These are phyloP conservation scores for Lipomyces starkeyi DNA, from an alignment of 805 yeast species.

Conservation along the genomic window DNA sequence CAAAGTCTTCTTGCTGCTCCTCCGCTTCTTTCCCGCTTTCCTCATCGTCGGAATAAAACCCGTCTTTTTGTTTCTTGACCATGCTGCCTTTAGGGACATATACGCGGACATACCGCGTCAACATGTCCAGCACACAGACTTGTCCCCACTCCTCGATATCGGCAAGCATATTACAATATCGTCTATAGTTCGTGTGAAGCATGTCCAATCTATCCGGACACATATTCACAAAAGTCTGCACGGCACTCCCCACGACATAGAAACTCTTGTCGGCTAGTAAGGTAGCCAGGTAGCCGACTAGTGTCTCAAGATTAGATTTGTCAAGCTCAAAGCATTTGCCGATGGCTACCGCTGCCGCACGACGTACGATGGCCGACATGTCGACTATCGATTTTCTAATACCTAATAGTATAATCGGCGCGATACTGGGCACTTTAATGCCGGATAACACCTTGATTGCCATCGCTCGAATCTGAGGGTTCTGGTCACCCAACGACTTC, in stretches of 20 bases:
- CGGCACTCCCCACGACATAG: conserved; percentile 71
- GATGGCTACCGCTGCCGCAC: conserved; percentile 78
- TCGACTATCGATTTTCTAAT: conserved; percentile 73
- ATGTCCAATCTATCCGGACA: conserved; percentile 65
- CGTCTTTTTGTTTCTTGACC: conserved; percentile 27
- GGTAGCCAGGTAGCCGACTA: conserved; percentile 55
- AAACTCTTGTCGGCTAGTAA: conserved; percentile 70
- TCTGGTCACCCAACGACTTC: conserved; percentile 73
- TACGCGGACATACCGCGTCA: conserved; percentile 68
- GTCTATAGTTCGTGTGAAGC: conserved; percentile 72
- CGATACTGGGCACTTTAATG: conserved; percentile 78
- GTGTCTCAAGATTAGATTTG: conserved; percentile 54
- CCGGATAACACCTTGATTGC: conserved; percentile 82
- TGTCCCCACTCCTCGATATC: conserved; percentile 80
- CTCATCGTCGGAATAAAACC: conserved; percentile 47
- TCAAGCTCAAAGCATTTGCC: conserved; percentile 59
- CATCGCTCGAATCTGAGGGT: conserved; percentile 69
- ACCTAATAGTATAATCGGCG: conserved; percentile 77
- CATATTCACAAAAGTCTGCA: conserved; percentile 60
- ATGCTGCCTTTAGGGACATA: conserved; percentile 52
- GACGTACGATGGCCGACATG: conserved; percentile 75
- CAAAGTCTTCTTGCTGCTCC: conserved; percentile 44
- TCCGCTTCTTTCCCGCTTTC: conserved; percentile 39
- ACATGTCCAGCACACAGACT: conserved; percentile 59
- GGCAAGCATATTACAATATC: conserved; percentile 54